Base-by-base conservation (phyloP, 2,329 filamentous ascomycete genomes). In the Hypoxylon sp. region DNA sequence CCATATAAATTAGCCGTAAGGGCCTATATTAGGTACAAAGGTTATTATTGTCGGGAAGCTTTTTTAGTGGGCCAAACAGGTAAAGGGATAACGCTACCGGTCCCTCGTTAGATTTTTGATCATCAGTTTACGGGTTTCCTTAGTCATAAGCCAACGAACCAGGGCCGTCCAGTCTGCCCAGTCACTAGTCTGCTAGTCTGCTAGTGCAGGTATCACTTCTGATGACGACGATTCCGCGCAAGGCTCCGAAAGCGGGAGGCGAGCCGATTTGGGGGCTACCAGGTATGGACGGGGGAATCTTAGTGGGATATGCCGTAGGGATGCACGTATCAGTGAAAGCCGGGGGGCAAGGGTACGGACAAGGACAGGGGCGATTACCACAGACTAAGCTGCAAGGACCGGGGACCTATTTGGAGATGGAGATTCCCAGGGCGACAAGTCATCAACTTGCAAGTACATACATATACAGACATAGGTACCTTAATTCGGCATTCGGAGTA, bases 181-280 rank as follows among this genome's bases (percentile, higher is more conserved):
- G n/a, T n/a, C n/a, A n/a, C n/a, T n/a, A n/a, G n/a, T n/a, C n/a
- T n/a, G n/a, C n/a, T n/a, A n/a, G n/a, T n/a, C n/a, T n/a, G 40
- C 46, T 64, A 67, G 60, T 33, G 62, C 24, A 70, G 67, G 60
- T 67, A 67, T 60, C 64, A 65, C n/a, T 62, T 61, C 54, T 61
- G 62, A 71, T 73, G 72, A 72, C 67, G 72, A 73, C 67, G 70
- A 66, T 68, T 63, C 65, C 66, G 70, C 63, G 70, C 72, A 68
- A 76, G 74, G 74, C 74, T 76, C 74, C 74, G 74, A 76, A 72
- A 75, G 67, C 74, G 74, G 74, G 71, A 73, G 64, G 65, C 66
- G 59, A 70, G 53, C 65, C 64, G 67, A 65, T 69, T 67, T n/a
- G n/a, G n/a, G n/a, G n/a, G n/a, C n/a, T n/a, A n/a, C n/a, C n/a